Conservation (phyloP, 2,329 filamentous ascomycete genomes). For the Cordyceps fumosorosea region DNA sequence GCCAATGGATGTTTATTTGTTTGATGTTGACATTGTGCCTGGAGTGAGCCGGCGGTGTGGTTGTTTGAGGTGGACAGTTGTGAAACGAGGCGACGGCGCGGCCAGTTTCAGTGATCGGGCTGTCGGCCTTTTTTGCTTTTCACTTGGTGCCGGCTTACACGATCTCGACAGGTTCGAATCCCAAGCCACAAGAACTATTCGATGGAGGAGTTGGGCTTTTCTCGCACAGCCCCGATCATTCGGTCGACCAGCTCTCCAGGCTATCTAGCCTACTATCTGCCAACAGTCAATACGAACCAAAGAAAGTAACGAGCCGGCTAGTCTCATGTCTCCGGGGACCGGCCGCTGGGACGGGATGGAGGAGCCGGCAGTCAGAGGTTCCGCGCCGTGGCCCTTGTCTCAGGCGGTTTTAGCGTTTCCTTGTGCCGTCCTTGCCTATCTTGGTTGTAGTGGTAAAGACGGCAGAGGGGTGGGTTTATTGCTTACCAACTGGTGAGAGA, state of each 20-base stretch:
- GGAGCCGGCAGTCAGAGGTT: not conserved
- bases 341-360: not conserved
- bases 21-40: not conserved
- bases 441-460: not conserved
- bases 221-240: not conserved
- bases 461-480: not conserved
- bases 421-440: not conserved
- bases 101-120: not conserved
- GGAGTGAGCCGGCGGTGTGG: not conserved
- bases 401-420: not conserved
- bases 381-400: not conserved
- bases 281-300: too few species aligned
- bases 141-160: not conserved
- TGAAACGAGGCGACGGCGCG: not conserved
- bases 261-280: too few species aligned
- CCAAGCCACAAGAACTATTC: not conserved
- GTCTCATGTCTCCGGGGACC: not conserved
- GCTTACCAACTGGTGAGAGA: not conserved
- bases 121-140: not conserved
- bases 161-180: not conserved
- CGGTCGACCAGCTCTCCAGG: too few species aligned
- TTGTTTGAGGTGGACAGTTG: not conserved
- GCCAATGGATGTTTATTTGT: constrained; percentile 6
- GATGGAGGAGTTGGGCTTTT: not conserved
- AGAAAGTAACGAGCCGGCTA: not conserved